Evolutionary conservation across 2,329 filamentous ascomycete species (phyloP).

Genomic region (Phialemoniopsis sp.): DNA sequence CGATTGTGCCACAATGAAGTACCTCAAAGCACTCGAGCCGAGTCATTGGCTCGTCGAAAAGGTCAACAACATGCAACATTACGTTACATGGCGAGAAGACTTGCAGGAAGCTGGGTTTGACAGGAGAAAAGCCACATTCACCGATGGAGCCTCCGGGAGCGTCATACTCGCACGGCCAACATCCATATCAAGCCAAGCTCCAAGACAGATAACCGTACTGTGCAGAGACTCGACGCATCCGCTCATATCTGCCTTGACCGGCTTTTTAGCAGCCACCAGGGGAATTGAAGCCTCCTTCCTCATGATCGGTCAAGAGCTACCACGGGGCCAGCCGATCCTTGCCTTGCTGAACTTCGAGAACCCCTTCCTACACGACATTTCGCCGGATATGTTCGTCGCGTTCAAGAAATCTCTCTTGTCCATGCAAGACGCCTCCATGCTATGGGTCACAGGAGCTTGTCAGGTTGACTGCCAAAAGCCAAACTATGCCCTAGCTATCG

Average conservation of each 20-base stretch:
- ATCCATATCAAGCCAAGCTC: neutral
- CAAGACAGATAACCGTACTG: neutral
- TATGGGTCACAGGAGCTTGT: slow-evolving; percentile 24
- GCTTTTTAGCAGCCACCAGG: neutral
- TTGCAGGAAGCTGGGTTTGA: neutral
- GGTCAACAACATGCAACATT: too few relatives aligned
- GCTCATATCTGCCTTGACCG: neutral
- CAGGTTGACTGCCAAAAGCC: slow-evolving; percentile 20
- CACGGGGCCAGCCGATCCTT: neutral
- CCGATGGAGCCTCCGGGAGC: neutral
- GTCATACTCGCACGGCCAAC: neutral
- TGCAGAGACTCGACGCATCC: neutral
- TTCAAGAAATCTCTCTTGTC: slow-evolving; percentile 4
- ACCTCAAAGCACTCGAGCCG: too few relatives aligned
- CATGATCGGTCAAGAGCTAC: slow-evolving; percentile 3
- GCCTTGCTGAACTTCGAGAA: slow-evolving; percentile 3
- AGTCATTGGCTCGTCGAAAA: too few relatives aligned
- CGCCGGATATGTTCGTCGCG: neutral
- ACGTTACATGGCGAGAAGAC: too few relatives aligned
- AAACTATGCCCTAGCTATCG: slow-evolving; percentile 19
- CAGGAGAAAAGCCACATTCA: neutral
- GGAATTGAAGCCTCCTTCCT: neutral
- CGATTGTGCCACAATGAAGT: too few relatives aligned
- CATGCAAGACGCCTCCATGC: slow-evolving; percentile 8
- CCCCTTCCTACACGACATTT: slow-evolving; percentile 1